Conservation (phyloP, 2,329 filamentous ascomycete species). For the Botrytis medusae region DNA sequence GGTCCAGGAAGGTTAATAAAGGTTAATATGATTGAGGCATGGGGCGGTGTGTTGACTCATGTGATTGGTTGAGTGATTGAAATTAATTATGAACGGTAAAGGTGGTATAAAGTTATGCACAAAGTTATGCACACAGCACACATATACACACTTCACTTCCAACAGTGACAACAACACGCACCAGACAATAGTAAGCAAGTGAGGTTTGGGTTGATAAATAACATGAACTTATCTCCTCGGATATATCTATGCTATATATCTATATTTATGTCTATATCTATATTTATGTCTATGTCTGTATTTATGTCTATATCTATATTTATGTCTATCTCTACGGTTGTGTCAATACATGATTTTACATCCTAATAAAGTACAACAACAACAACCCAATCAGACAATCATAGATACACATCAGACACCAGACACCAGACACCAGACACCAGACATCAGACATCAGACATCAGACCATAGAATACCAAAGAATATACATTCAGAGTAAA, state of each 20-base stretch:
- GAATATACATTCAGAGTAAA: constrained; percentile 2
- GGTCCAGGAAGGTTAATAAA: neutral
- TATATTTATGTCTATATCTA: neutral
- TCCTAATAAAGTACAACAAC: neutral
- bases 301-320: neutral
- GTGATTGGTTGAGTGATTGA: neutral
- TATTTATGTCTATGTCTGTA: neutral
- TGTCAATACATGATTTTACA: too few species aligned
- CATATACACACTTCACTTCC: neutral
- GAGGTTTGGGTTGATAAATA: neutral
- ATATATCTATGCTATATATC: too few species aligned
- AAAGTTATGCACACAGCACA: neutral
- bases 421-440: neutral
- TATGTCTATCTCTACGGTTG: too few species aligned
- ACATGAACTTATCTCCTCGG: neutral
- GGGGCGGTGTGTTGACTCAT: constrained; percentile 17
- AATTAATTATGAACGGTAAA: neutral
- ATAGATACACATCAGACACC: neutral
- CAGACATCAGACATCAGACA: too few species aligned
- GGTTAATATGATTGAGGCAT: neutral
- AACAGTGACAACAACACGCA: neutral
- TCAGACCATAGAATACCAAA: neutral
- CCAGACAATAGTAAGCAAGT: neutral
- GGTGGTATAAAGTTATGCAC: neutral
- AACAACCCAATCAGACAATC: neutral